Evolutionary conservation across 2,329 filamentous ascomycete genomes (phyloP).

Genomic region (Cladosporium sp.): DNA sequence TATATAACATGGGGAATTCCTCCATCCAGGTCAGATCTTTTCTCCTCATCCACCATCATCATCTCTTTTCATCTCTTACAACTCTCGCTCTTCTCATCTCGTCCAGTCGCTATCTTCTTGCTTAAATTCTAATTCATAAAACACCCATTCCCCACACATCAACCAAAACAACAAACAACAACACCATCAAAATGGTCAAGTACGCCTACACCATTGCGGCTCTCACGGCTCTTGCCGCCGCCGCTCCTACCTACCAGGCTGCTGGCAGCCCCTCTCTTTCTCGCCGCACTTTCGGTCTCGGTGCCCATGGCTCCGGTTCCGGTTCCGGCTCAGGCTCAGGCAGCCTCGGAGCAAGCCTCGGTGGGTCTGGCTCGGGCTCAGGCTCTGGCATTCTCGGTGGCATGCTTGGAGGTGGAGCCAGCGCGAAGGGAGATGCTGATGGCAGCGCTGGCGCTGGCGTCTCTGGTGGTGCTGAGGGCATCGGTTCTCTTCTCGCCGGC

Average conservation of each 20-base stretch:
- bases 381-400: too few relatives aligned
- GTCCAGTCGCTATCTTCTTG: not conserved
- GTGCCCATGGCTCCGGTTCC: not conserved
- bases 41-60: not conserved
- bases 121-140: not conserved
- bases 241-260: constrained; percentile 9
- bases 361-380: too few relatives aligned
- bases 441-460: not conserved
- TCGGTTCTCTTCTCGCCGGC: not conserved
- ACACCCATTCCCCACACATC: not conserved
- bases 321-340: too few relatives aligned
- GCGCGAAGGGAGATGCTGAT: not conserved
- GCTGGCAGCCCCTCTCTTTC: constrained; percentile 7
- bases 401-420: too few relatives aligned
- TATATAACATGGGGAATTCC: constrained; percentile 1
- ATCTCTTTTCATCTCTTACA: constrained; percentile 5
- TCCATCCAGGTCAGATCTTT: not conserved
- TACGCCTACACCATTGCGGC: constrained; percentile 11
- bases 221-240: constrained; percentile 6
- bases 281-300: constrained; percentile 5
- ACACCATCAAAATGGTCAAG: constrained; percentile 6
- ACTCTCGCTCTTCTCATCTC: not conserved
- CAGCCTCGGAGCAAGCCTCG: too few relatives aligned
- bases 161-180: not conserved
- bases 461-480: not conserved